Percentiles rank a stretch among this genome's conserved stretches.
Conservation (phyloP, 108 stramenopile genomes). For the Stephanodiscus triporus region DNA sequence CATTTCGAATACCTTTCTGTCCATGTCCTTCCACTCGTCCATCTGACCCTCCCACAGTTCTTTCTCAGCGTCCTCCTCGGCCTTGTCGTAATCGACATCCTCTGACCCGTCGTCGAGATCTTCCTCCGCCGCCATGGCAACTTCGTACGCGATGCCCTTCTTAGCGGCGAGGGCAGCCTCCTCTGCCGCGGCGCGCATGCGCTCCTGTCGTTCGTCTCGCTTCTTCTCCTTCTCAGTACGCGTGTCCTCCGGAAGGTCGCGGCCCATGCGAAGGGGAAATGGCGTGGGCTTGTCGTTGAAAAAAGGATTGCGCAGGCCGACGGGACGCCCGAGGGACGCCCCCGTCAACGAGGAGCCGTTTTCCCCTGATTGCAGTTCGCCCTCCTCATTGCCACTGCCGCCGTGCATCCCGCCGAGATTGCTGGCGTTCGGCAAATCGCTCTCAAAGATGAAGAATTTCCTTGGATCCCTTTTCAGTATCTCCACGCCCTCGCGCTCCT, state of each 20-base stretch:
- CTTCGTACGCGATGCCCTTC: slow-evolving; percentile 42
- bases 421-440: slow-evolving; percentile 34
- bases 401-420: slow-evolving; percentile 17
- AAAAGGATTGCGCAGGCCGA: slow-evolving; percentile 69
- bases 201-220: slow-evolving; percentile 76
- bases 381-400: slow-evolving; percentile 15
- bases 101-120: slow-evolving; percentile 54
- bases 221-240: slow-evolving; percentile 87
- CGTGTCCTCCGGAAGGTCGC: slow-evolving; percentile 64
- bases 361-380: slow-evolving; percentile 7
- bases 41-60: slow-evolving; percentile 75
- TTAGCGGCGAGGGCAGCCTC: slow-evolving; percentile 51
- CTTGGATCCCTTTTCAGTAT: slow-evolving; percentile 74
- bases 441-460: slow-evolving; percentile 81
- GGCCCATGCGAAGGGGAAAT: slow-evolving; percentile 69
- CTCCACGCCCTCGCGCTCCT: slow-evolving; percentile 78
- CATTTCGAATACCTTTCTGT: slow-evolving; percentile 46
- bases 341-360: slow-evolving; percentile 20
- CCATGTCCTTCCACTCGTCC: slow-evolving; percentile 46
- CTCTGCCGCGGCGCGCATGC: slow-evolving; percentile 73
- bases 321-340: slow-evolving; percentile 70
- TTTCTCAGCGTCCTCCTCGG: slow-evolving; percentile 76
- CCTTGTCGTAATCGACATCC: slow-evolving; percentile 52
- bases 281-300: slow-evolving; percentile 55
- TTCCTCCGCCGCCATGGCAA: slow-evolving; percentile 59